Evolutionary conservation across 352 stramenopile genomes (phyloP), one percentile per base, ranked within the genome.

Genomic region (Pythium periplocum): DNA sequence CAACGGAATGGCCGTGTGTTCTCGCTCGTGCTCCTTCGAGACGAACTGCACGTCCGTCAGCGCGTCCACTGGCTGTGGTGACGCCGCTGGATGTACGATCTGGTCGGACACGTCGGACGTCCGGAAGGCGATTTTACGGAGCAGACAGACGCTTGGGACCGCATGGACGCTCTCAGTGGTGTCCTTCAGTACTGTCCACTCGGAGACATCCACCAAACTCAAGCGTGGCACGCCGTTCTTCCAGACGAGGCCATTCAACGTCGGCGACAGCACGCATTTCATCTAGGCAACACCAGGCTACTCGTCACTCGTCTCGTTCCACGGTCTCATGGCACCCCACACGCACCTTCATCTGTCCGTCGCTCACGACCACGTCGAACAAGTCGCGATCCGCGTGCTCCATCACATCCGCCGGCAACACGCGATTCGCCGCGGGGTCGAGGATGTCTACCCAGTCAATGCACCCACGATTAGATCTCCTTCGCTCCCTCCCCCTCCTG

Each of bases 351-450:
- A 70, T 51, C 10, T 45, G 51, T 0, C 75, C 80, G 43, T 90
- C 80, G 53, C 75, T 90, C 48, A 90, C 35, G 10, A 90, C 46
- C 40, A 87, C 38, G 51, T 90, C 80, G 39, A 86, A 87, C 10
- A 77, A 67, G 48, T 87, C 66, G 35, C 51, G 55, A 3, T 70
- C 55, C 35, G 62, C 44, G 1, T 30, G 35, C 2, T 47, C 12
- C 2, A 41, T 35, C 8, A 69, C 65, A 1, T 32, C 34, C 2
- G 38, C 17, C 2, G 64, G 61, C 4, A 90, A 62, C 45, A 65
- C 55, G n/a, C 63, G 31, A 42, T 57, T 63, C 3, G 83, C 50
- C 41, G 53, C 59, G 1, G 77, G 80, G 45, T 88, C 80, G 2
- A 51, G 64, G 30, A 86, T 40, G 35, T 88, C 80, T 90, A 26